Conservation (phyloP, 164 flowering plant species). For the Magnolia changhungtana region DNA sequence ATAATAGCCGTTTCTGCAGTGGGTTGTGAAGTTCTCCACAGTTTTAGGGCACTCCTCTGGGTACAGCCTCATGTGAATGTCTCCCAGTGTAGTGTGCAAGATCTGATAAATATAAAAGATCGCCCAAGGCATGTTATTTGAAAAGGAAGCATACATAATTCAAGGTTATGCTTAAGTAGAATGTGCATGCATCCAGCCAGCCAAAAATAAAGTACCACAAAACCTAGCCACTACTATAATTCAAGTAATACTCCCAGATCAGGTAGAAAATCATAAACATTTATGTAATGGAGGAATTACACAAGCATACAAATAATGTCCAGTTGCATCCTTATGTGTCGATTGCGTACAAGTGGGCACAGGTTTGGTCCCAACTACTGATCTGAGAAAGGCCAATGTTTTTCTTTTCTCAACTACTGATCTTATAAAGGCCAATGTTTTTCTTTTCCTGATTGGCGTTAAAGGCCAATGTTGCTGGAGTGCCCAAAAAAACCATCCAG, state of each 20-base stretch:
- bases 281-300: no score
- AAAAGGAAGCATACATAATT: background rate
- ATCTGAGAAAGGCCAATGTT: no score
- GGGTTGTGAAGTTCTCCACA: slow-evolving; percentile 97
- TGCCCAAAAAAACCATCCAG: no score
- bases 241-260: background rate
- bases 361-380: no score
- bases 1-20: slow-evolving; percentile 93
- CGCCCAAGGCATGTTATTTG: background rate
- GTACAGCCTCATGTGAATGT: slow-evolving; percentile 84
- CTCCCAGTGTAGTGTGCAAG: slow-evolving; percentile 89
- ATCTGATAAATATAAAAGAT: slow-evolving; percentile 38
- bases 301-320: no score
- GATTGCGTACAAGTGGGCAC: no score
- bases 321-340: no score
- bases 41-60: slow-evolving; percentile 99
- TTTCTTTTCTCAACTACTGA: no score
- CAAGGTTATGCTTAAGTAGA: background rate
- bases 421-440: no score
- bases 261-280: no score
- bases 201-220: background rate
- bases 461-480: no score
- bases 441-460: no score
- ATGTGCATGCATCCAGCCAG: background rate
- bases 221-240: background rate